Evolutionary conservation across 1,284 basidiomycete species (phyloP), one percentile per base, ranked within the genome.

Genomic region (Trametes polyzona): DNA sequence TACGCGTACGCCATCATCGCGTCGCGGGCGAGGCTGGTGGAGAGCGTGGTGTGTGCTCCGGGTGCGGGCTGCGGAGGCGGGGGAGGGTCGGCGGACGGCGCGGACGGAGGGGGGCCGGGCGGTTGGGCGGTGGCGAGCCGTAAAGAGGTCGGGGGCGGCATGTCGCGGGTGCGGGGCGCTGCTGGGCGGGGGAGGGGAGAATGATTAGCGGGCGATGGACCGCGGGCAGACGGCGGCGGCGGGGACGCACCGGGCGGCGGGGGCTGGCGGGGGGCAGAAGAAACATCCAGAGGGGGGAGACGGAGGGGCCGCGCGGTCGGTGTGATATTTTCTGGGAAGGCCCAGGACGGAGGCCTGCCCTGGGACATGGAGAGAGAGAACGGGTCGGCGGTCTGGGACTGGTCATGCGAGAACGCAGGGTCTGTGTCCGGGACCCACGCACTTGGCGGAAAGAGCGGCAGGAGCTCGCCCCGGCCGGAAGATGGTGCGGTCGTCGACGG

Each of bases 1-100:
- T 69, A 69, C 2, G 69, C 67, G 44, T 69, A 68, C 6, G 66
- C 57, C 47, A 71, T 63, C 33, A 68, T 58, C 26, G 68, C 65
- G 47, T 70, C 66, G 49, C 64, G 67, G 41, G 63, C 59, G 26
- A 64, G 40, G 43, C 36, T 62, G 33, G 57, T 63, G 33, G 62
- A 47, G 21, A 68, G 57, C 4, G 36, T 7, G 0, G 62, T 36
- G 19, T 55, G 57, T 4, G 59, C 35, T 33, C 48, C 26, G 40
- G 47, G 16, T 27, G 50, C 7, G 17, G 32, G 7, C 23, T 30
- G 35, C 23, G 27, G 12, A 27, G 4, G 9, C 10, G 36, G 35
- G 17, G 27, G 12, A 27, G 4, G 9, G 7, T 50, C 36, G 30
- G 23, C 4, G 39, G 29, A 27, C 0, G 37, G 27, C 17, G 51